Conservation (phyloP, 192 early-diverging fungal species). For the Gamsiella multidivaricata region DNA sequence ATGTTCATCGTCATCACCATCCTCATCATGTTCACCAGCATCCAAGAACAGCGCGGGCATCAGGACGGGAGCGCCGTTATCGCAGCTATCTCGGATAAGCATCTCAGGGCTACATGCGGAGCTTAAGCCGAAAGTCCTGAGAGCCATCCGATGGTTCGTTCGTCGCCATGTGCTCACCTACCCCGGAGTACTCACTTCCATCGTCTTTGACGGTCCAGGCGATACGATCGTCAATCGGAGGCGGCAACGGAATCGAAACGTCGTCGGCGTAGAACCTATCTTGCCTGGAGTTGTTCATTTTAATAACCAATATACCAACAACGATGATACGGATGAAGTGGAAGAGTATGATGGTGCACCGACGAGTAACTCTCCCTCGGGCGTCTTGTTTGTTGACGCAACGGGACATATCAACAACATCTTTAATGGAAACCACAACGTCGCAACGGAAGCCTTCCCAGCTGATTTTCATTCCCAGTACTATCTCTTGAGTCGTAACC, state of each 20-base stretch:
- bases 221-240: conserved; percentile 13
- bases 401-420: conserved; percentile 14
- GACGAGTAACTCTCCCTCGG: not conserved
- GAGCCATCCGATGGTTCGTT: conserved; percentile 19
- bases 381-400: not conserved
- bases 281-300: conserved; percentile 20
- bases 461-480: conserved; percentile 18
- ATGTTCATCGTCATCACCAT: too few relatives aligned
- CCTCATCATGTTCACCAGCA: not conserved
- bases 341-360: not conserved
- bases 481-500: conserved; percentile 9
- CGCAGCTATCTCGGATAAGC: conserved; percentile 14
- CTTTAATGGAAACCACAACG: not conserved
- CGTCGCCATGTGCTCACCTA: conserved; percentile 15
- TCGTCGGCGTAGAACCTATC: not conserved
- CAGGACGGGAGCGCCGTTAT: conserved; percentile 18
- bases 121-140: conserved; percentile 8
- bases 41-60: conserved; percentile 14
- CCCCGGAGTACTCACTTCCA: conserved; percentile 8
- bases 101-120: conserved; percentile 28
- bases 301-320: not conserved
- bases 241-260: conserved; percentile 21
- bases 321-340: conserved; percentile 8
- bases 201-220: conserved; percentile 23
- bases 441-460: conserved; percentile 3